phyloP scores from a whole-genome alignment of 2,329 filamentous ascomycete genomes.

The Sporothrix luriei region DNA sequence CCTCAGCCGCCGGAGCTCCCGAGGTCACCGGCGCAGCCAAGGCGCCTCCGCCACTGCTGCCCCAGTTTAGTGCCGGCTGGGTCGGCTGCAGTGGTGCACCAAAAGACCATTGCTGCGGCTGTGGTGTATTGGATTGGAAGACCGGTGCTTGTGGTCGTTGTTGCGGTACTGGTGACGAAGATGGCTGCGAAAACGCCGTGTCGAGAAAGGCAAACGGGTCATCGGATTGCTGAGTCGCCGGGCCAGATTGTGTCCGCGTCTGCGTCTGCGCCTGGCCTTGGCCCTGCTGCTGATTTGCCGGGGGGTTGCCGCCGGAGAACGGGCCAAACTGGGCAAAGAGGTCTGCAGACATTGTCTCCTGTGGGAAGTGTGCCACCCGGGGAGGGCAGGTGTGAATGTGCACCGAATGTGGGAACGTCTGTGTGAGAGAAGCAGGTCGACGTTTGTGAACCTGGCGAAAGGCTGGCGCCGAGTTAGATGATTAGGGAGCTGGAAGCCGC shows the following conservation, averaged over 20 bases:
- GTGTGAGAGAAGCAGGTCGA: not conserved
- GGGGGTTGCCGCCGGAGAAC: slow-evolving; percentile 45
- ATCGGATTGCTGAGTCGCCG: slow-evolving; percentile 23
- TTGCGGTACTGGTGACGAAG: not conserved
- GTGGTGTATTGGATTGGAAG: not conserved
- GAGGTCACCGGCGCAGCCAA: slow-evolving; percentile 35
- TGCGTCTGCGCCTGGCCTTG: slow-evolving; percentile 32
- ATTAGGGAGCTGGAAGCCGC: slow-evolving; percentile 7
- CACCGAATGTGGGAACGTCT: not conserved
- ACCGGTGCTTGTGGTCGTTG: not conserved
- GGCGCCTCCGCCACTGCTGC: not conserved
- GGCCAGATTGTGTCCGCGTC: slow-evolving; percentile 17
- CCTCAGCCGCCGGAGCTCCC: not conserved
- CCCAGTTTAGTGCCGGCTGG: slow-evolving; percentile 31
- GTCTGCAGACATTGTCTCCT: slow-evolving; percentile 61
- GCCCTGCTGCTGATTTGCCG: slow-evolving; percentile 37
- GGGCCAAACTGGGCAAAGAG: slow-evolving; percentile 65
- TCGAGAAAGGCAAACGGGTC: slow-evolving; percentile 44
- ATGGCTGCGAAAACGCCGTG: slow-evolving; percentile 35
- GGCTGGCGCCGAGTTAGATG: slow-evolving; percentile 5
- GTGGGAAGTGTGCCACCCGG: not conserved
- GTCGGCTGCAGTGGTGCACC: slow-evolving; percentile 25
- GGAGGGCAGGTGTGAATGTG: not conserved
- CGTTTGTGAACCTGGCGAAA: not conserved
- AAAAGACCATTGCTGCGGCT: slow-evolving; percentile 20